Evolutionary conservation across 495 filamentous ascomycete species (phyloP), one percentile per base, ranked within the genome.

Genomic region (Trichoderma reesei): DNA sequence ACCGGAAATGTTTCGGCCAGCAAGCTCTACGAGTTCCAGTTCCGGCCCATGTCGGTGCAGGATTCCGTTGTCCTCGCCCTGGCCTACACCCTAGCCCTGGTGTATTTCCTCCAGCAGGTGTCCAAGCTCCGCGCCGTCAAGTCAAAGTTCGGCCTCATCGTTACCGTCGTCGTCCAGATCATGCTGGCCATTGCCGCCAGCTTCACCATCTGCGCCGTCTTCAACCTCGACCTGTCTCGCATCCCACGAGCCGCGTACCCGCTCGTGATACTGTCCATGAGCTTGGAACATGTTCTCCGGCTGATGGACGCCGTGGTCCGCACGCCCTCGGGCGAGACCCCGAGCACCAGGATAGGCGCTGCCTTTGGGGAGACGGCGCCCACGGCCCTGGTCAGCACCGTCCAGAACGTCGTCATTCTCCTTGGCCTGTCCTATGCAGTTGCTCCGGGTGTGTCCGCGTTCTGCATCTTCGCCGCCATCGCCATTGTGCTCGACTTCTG

Each of bases 21-120:
- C 63, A 81, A 81, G 62, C 76, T 90, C 13, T 90, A 90, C 67
- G 83, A 91, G 71, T 90, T 90, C 72, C 82, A 85, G 61, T 89
- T 88, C 69, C 81, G 82, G 54, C 88, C 86, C 4, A 80, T 90
- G 70, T 86, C 83, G 37, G 74, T 75, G 41, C 70, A 75, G 33
- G 88, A 90, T 67, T 79, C 84, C 71, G 61, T 83, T 36, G 68
- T 84, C 20, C 76, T 91, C 16, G 78, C 77, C 1, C 64, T 79
- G n/a, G 85, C 84, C 34, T 91, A 91, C 68, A 69, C 77, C 10
- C 72, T 84, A 41, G 82, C 82, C 59, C 67, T 83, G 14, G 41
- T 81, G 36, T 88, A 88, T 70, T 78, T 90, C 59, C 64, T 82
- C 39, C 67, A 80, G 41, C 84, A 79, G 54, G 72, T 91, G 59